Evolutionary conservation across 2,329 filamentous ascomycete species (phyloP).

Genomic region (Colletotrichum sp.): DNA sequence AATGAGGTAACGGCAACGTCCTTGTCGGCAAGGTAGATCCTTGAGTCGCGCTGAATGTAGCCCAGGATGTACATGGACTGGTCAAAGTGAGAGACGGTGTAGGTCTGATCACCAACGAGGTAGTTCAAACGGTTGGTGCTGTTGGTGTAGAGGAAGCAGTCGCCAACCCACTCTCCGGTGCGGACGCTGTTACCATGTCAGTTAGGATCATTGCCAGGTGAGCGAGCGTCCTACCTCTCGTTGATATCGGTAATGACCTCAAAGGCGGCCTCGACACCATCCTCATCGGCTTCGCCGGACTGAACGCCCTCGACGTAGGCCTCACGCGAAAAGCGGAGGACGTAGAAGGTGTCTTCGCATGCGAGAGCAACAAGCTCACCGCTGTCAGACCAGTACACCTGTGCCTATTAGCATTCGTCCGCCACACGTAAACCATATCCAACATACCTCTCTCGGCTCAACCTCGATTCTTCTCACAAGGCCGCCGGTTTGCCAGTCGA

Average conservation of each 20-base stretch:
- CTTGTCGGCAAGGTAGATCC: conserved; percentile 94
- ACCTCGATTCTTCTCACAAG: conserved; percentile 92
- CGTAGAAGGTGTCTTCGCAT: conserved; percentile 95
- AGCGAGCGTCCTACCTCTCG: conserved; percentile 66
- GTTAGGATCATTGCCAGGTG: neutral
- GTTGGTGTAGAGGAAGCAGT: conserved; percentile 99
- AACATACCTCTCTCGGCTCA: conserved; percentile 58
- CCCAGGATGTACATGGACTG: conserved; percentile 93
- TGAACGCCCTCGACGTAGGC: conserved; percentile 86
- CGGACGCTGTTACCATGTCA: conserved; percentile 66
- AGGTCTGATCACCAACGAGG: conserved; percentile 95
- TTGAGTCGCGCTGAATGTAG: conserved; percentile 93
- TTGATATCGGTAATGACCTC: conserved; percentile 96
- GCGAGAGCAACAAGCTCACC: conserved; percentile 92
- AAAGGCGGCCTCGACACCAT: conserved; percentile 94
- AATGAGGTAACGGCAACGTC: conserved; percentile 93
- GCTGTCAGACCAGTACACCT: conserved; percentile 97
- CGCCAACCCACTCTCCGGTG: conserved; percentile 96
- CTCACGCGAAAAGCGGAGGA: conserved; percentile 89
- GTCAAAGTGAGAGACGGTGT: conserved; percentile 97
- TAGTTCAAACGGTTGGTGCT: conserved; percentile 96
- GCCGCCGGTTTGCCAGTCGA: conserved; percentile 91
- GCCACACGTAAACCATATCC: no score
- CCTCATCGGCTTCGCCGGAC: conserved; percentile 80
- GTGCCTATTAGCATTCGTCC: neutral